Conservation (phyloP, 371 early-diverging fungal species). For the Entomophthora muscae region DNA sequence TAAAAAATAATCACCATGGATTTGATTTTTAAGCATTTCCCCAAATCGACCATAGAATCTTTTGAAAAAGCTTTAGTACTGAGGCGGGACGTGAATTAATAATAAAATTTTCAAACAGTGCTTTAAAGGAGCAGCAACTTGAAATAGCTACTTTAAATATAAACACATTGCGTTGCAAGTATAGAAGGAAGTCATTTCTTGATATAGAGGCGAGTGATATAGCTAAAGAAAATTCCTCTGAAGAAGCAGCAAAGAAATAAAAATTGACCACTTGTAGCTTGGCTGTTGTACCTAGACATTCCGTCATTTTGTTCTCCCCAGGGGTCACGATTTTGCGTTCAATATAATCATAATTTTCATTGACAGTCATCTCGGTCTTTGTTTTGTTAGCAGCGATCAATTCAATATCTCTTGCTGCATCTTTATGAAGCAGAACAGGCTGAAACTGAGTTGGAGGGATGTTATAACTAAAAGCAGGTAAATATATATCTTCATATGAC, state of each 20-base stretch:
- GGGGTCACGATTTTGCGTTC: background rate
- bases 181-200: too few relatives aligned
- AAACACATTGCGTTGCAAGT: too few relatives aligned
- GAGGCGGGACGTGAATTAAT: too few relatives aligned
- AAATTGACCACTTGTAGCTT: too few relatives aligned
- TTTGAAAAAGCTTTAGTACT: too few relatives aligned
- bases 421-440: background rate
- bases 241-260: too few relatives aligned
- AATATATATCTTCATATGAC: background rate
- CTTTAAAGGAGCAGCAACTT: background rate
- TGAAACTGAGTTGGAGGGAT: slow-evolving; percentile 4
- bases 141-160: background rate
- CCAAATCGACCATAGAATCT: background rate
- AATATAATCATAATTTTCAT: background rate
- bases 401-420: background rate
- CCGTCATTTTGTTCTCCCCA: background rate
- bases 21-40: background rate
- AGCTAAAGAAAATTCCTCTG: too few relatives aligned
- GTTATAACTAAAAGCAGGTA: slow-evolving; percentile 2
- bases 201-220: too few relatives aligned
- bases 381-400: background rate
- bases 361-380: background rate
- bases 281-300: background rate
- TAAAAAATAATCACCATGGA: background rate
- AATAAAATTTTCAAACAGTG: background rate